Percentiles rank a stretch among this genome's conserved stretches.
phyloP scores from a whole-genome alignment of 2,329 filamentous ascomycete genomes.

The Diaporthe citri region DNA sequence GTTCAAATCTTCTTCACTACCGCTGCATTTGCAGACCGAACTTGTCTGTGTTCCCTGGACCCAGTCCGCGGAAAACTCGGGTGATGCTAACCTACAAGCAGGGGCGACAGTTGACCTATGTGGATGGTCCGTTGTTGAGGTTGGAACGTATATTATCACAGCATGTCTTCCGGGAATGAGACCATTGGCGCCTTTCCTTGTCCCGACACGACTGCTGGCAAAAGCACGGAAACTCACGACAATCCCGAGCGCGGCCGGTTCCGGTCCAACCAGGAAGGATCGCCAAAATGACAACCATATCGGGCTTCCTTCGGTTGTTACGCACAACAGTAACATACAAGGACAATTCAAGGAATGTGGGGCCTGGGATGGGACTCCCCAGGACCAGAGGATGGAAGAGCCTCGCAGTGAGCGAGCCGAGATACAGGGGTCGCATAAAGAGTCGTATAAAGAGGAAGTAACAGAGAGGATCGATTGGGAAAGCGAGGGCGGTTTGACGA shows the following conservation, averaged over 20 bases:
- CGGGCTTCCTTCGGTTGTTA: neutral
- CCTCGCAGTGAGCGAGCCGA: neutral
- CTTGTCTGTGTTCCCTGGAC: conserved; percentile 1
- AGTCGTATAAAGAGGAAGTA: neutral
- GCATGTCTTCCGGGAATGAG: conserved; percentile 17
- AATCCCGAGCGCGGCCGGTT: neutral
- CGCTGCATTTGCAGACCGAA: conserved; percentile 1
- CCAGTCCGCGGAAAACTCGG: too few species aligned
- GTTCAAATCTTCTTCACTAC: conserved; percentile 7
- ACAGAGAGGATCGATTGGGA: neutral
- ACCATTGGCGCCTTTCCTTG: neutral
- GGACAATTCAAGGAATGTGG: neutral
- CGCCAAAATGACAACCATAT: neutral
- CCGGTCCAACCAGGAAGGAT: neutral
- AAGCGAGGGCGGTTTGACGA: neutral
- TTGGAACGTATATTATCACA: conserved; percentile 9
- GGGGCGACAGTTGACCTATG: conserved; percentile 1
- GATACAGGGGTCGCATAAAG: neutral
- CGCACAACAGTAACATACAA: neutral
- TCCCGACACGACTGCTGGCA: neutral
- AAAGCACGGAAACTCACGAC: neutral
- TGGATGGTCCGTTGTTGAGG: conserved; percentile 13
- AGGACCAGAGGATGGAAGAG: neutral
- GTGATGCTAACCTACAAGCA: neutral
- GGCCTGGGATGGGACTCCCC: neutral